Conservation (phyloP, 2,329 filamentous ascomycete species). For the Leptodontidium sp. region DNA sequence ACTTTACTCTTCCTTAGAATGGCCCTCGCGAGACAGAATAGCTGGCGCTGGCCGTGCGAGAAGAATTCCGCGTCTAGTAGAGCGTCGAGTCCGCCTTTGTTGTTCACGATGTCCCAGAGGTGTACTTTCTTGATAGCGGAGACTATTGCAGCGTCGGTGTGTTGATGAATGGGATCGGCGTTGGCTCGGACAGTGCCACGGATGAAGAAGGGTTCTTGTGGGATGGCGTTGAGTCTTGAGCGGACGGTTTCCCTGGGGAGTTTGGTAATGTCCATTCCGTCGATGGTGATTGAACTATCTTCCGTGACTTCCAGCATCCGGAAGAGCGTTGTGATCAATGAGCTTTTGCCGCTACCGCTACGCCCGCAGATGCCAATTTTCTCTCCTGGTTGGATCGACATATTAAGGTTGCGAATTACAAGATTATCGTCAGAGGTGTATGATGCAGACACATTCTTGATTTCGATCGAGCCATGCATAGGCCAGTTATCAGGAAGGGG, state of each 20-base stretch:
- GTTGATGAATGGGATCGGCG: slow-evolving; percentile 52
- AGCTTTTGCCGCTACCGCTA: slow-evolving; percentile 52
- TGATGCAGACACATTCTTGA: slow-evolving; percentile 45
- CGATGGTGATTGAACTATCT: slow-evolving; percentile 55
- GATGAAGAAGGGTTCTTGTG: slow-evolving; percentile 61
- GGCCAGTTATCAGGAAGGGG: slow-evolving; percentile 39
- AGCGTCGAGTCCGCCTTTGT: slow-evolving; percentile 38
- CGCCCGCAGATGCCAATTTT: slow-evolving; percentile 59
- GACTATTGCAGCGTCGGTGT: slow-evolving; percentile 52
- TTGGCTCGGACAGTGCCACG: slow-evolving; percentile 57
- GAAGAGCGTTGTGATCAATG: slow-evolving; percentile 57
- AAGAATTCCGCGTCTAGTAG: slow-evolving; percentile 69
- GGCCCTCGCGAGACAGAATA: slow-evolving; percentile 58
- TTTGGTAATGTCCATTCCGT: slow-evolving; percentile 55
- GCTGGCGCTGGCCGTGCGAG: slow-evolving; percentile 54
- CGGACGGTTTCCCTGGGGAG: slow-evolving; percentile 56
- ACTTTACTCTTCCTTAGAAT: slow-evolving; percentile 50
- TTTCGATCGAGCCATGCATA: slow-evolving; percentile 45
- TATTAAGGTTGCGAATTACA: slow-evolving; percentile 48
- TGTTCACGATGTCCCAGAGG: slow-evolving; percentile 34
- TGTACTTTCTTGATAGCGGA: slow-evolving; percentile 55
- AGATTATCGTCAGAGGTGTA: slow-evolving; percentile 40
- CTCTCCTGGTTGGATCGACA: slow-evolving; percentile 61
- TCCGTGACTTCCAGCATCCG: slow-evolving; percentile 55
- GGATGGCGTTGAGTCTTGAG: slow-evolving; percentile 49